Percentiles rank a stretch among this genome's conserved stretches.
phyloP scores from a whole-genome alignment of 2,329 filamentous ascomycete species.

The Penicillium digitatum region DNA sequence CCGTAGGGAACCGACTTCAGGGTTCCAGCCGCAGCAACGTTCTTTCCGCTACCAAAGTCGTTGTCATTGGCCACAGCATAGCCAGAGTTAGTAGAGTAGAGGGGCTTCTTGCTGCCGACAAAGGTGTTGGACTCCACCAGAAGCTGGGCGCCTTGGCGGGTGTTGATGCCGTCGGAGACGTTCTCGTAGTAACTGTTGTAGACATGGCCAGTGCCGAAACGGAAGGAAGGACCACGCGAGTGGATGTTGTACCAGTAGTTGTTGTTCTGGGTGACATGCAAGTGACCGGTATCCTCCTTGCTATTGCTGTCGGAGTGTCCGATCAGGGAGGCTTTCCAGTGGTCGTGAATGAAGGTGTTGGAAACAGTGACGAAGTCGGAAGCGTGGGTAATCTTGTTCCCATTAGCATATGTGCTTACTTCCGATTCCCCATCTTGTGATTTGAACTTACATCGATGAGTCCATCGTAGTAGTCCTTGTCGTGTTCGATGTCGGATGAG shows the following conservation, averaged over 20 bases:
- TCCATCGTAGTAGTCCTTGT: slow-evolving; percentile 69
- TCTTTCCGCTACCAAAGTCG: slow-evolving; percentile 47
- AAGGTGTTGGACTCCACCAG: slow-evolving; percentile 56
- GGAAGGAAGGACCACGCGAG: slow-evolving; percentile 59
- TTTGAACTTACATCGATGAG: slow-evolving; percentile 50
- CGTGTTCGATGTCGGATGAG: slow-evolving; percentile 55
- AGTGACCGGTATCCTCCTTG: slow-evolving; percentile 57
- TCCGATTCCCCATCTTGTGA: not conserved
- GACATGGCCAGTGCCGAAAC: slow-evolving; percentile 63
- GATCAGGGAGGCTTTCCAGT: slow-evolving; percentile 60
- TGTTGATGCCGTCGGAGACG: slow-evolving; percentile 53
- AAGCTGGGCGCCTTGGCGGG: slow-evolving; percentile 55
- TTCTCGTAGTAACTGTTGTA: slow-evolving; percentile 53
- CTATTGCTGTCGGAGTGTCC: slow-evolving; percentile 58
- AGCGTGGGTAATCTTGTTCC: slow-evolving; percentile 52
- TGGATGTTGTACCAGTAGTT: slow-evolving; percentile 64
- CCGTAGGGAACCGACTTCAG: slow-evolving; percentile 52
- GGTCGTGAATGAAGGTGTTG: slow-evolving; percentile 53
- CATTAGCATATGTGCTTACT: not conserved
- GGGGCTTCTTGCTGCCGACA: slow-evolving; percentile 43
- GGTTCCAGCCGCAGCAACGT: slow-evolving; percentile 51
- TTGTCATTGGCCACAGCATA: slow-evolving; percentile 47
- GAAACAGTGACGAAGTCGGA: slow-evolving; percentile 56
- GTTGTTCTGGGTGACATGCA: slow-evolving; percentile 63
- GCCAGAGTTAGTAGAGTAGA: slow-evolving; percentile 47